Evolutionary conservation across 192 early-diverging fungal species (phyloP), one percentile per base, ranked within the genome.

Genomic region (Coemansia sp.): DNA sequence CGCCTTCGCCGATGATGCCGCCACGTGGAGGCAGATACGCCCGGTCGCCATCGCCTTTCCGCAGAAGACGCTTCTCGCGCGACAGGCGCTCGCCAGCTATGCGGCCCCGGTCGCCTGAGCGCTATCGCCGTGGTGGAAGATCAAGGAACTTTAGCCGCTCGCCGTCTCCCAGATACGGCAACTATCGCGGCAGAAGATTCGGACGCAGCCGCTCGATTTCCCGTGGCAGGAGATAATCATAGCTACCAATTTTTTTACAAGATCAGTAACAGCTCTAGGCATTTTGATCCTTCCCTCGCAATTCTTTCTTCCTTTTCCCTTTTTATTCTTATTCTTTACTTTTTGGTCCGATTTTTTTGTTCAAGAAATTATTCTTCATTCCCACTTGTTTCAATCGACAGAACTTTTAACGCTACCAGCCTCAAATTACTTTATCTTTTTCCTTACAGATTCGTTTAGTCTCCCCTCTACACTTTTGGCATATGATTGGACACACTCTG

Each of bases 201-300:
- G 63, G 63, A 13, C 78, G 78, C 50, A 81, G 73, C 55, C 78
- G 78, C 67, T 81, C 78, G 39, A 37, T 70, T 50, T 81, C 78
- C n/a, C 76, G 78, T 40, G 53, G 70, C 64, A 75, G 78, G 62
- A 75, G 79, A 32, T 32, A 32, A 32, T 32, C 32, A 32, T 32
- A 32, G 32, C 32, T 32, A 32, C 32, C 32, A 32, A 4, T 32
- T 32, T 4, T 32, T 32, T 32, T 32, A 32, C 0, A 32, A 32
- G 32, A 32, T 32, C 4, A 32, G 32, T 32, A 32, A 4, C 32
- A 32, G 32, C 32, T 32, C 32, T 32, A 32, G 32, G 32, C 32
- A 32, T 32, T 32, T 32, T 32, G 32, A 32, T 32, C 32, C 32
- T 32, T 32, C 32, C 32, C 32, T 32, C 4, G 32, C 32, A 32